Evolutionary conservation across 805 yeast species (phyloP), one percentile per base, ranked within the genome.

Genomic region (Suhomyces sp.): DNA sequence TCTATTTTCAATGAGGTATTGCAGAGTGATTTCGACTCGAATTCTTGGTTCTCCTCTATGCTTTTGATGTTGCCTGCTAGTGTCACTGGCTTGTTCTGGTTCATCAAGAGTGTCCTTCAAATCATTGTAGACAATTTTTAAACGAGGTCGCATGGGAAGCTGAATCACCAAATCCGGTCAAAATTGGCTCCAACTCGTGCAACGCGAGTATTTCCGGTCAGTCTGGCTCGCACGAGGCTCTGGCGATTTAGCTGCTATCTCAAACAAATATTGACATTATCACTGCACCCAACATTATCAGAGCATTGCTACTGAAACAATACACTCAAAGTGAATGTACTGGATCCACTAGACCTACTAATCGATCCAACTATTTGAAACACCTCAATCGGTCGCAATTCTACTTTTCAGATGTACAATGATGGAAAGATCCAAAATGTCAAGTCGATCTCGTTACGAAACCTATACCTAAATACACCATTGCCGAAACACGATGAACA

Each of bases 361-460:
- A 35, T 5, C 5, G n/a, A 13, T 13, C 8, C n/a, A n/a, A n/a
- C 6, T n/a, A 6, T 35, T 15, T 10, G 10, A 35, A 35, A 8
- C 40, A 9, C 19, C 19, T 26, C 19, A 35, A 35, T 13, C 17
- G 40, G 19, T 15, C 40, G 5, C 13, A n/a, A 35, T 35, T 35
- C 41, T 17, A 36, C 41, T 15, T 17, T 38, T 38, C 42, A 42
- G 40, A 31, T 49, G 45, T 44, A 45, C 47, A 55, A 48, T 50
- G 59, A 52, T 38, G 48, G 47, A n/a, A 59, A 55, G 49, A 36
- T 60, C 47, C 53, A 55, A 45, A 54, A 53, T 36, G 36, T 62
- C 24, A 53, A 47, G 41, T 45, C 56, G 29, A 51, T 62, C 12
- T 57, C 59, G 31, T 50, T 62, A 33, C 56, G 64, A 44, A 60